Evolutionary conservation across 2,329 filamentous ascomycete genomes (phyloP).

Genomic region (Calonectria hongkongensis): DNA sequence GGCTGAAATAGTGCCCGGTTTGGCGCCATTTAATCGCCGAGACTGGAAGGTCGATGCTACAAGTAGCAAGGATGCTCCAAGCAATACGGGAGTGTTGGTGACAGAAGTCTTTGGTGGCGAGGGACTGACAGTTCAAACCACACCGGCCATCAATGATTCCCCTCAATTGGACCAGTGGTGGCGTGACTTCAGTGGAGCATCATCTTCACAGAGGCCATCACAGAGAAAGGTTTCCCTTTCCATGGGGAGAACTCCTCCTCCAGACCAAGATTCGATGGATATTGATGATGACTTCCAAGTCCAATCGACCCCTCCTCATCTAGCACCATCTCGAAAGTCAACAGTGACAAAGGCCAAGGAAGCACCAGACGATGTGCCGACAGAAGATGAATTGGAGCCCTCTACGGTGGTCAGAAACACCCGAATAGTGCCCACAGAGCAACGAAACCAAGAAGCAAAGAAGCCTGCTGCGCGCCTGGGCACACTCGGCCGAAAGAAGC

Average conservation of each 20-base stretch:
- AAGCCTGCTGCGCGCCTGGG: conserved; percentile 57
- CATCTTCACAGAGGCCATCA: conserved; percentile 48
- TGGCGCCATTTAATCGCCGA: conserved; percentile 67
- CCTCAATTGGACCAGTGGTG: conserved; percentile 69
- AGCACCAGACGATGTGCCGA: conserved; percentile 56
- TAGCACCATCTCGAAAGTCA: conserved; percentile 55
- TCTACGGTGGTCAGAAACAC: conserved; percentile 27
- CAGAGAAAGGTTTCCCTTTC: conserved; percentile 41
- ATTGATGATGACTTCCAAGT: conserved; percentile 67
- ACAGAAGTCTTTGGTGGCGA: conserved; percentile 63
- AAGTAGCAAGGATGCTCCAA: conserved; percentile 50
- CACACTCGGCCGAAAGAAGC: conserved; percentile 59
- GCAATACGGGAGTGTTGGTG: conserved; percentile 62
- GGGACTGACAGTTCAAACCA: conserved; percentile 57
- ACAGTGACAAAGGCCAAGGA: conserved; percentile 34
- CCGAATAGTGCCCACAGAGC: conserved; percentile 34
- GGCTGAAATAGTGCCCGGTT: conserved; percentile 70
- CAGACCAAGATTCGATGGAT: conserved; percentile 47
- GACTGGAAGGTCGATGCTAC: conserved; percentile 61
- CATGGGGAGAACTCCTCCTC: conserved; percentile 37
- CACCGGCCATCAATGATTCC: conserved; percentile 58
- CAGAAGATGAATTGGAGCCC: conserved; percentile 58
- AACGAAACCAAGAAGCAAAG: conserved; percentile 45
- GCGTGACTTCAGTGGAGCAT: conserved; percentile 62
- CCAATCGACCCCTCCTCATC: conserved; percentile 67